Percentiles rank a stretch among this genome's conserved stretches.
These are phyloP conservation scores for Sungouiella blattae DNA, from an alignment of 805 yeast species.

Conservation along the genomic window DNA sequence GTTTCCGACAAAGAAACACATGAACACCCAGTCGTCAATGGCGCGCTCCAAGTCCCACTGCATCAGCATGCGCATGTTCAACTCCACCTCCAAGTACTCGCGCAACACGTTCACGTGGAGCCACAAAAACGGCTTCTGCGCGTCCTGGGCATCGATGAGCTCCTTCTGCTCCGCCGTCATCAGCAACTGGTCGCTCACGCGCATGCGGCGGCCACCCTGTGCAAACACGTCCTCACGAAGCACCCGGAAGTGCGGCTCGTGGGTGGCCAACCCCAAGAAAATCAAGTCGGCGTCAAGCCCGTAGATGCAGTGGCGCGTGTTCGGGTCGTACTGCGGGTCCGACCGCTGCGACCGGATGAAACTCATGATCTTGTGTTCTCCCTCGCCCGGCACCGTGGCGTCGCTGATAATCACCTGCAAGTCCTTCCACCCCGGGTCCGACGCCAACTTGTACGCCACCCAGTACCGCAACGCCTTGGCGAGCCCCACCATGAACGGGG, in stretches of 20 bases:
- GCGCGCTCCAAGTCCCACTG: slow-evolving; percentile 90
- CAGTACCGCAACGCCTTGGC: slow-evolving; percentile 84
- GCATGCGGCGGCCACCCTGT: slow-evolving; percentile 45
- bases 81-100: slow-evolving; percentile 83
- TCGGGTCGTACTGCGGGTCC: slow-evolving; percentile 84
- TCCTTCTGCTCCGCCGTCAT: slow-evolving; percentile 59
- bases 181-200: slow-evolving; percentile 46
- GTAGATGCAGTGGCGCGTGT: slow-evolving; percentile 92
- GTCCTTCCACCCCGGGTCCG: slow-evolving; percentile 91
- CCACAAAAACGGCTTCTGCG: slow-evolving; percentile 88
- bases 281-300: slow-evolving; percentile 98
- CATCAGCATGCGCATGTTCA: slow-evolving; percentile 68
- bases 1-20: slow-evolving; percentile 98
- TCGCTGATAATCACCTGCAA: slow-evolving; percentile 89
- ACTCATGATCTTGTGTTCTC: slow-evolving; percentile 97
- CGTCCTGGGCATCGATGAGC: slow-evolving; percentile 38
- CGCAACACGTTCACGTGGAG: slow-evolving; percentile 82
- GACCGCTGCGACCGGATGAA: slow-evolving; percentile 87
- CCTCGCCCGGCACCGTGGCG: slow-evolving; percentile 98
- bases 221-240: slow-evolving; percentile 96
- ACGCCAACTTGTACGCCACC: slow-evolving; percentile 83
- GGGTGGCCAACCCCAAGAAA: slow-evolving; percentile 93
- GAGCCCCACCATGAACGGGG: slow-evolving; percentile 92
- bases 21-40: slow-evolving; percentile 96
- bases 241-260: slow-evolving; percentile 93